Evolutionary conservation across 306 rosid species (phyloP), one percentile per base, ranked within the genome.

Genomic region (Cicer pinnatifidum): DNA sequence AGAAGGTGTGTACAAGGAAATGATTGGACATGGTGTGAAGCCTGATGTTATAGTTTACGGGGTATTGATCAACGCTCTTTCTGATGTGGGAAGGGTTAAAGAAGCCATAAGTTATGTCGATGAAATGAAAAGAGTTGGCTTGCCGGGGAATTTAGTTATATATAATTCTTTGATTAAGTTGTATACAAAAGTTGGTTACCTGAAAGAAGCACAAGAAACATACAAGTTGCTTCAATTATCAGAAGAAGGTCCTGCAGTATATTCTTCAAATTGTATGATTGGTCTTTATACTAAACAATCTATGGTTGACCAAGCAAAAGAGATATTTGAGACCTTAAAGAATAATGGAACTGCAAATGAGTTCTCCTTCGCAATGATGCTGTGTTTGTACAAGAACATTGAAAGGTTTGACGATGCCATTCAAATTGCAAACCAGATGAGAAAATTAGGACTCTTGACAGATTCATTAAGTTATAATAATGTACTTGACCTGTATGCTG

Each of bases 261-360:
- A 88, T 78, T 89, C 94, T 78, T 93, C 97, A 8, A 93, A 93
- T 71, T 91, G 97, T 72, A 86, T 93, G 96, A 87, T 91, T 47
- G 92, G 86, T 75, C 96, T 93, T 53, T 93, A 86, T 78, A 83
- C 89, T 6, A 83, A 82, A 77, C 91, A 76, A 9, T 86, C 89
- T 11, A 86, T 88, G 97, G 92, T 89, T 67, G 77, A 85, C 67
- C 85, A 88, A 79, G 94, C 94, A 59, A 82, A 86, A 76, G 84
- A 83, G 76, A 87, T 93, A 73, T 89, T 91, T 7, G 86, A 88
- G 76, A 61, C 80, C 71, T 74, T 91, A 83, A 88, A 87, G 85
- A 74, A 69, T 58, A 84, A 81, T 50, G 86, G 87, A 51, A 75
- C 75, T 52, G 98, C 94, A 19, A 93, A 91, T 62, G 98, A 91